Base-by-base conservation (phyloP, 768 basidiomycete species). In the Trametopsis cervina region DNA sequence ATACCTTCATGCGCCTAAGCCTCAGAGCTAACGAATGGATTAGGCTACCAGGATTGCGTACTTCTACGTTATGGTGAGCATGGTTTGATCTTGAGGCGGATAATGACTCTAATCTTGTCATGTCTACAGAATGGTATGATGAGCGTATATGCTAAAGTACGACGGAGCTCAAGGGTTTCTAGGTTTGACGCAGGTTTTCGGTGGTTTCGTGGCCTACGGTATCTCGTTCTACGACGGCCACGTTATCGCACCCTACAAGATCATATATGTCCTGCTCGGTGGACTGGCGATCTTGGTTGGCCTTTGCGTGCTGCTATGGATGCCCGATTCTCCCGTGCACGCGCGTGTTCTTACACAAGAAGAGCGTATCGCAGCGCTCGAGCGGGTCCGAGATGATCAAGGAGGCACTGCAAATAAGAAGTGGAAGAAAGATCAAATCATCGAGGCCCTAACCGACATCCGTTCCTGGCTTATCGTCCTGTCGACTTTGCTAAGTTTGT, bases 291-390 rank as follows among this genome's bases (percentile, higher is more conserved):
- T 81, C 29, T 15, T 81, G 2, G 72, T 85, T 27, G 81, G 80
- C 5, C 53, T 77, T 21, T 63, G 66, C 38, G 77, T 83, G 3
- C 58, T 83, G 7, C 63, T 83, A 7, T 80, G 73, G 75, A 66
- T 84, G 13, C 81, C 82, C 0, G 81, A 84, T 57, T 81, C 81
- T 0, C 82, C 81, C 3, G 77, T 82, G 2, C 74, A 77, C 53
- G 81, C 83, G 1, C 62, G 56, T 4, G 72, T 79, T 56, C 66
- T 83, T 13, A 77, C 72, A 0, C 69, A 67, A 45, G 76, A 81
- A 55, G 81, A 85, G 53, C 70, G 78, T 3, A 72, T 83, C 39
- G 78, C 81, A 35, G 78, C 72, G 2, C 61, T 83, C 27, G 83
- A 84, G 58, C 74, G 83, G 36, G 78, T 85, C 9, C 76, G 79